phyloP scores from a whole-genome alignment of 805 yeast species.

The Candida sakaeoensis region DNA sequence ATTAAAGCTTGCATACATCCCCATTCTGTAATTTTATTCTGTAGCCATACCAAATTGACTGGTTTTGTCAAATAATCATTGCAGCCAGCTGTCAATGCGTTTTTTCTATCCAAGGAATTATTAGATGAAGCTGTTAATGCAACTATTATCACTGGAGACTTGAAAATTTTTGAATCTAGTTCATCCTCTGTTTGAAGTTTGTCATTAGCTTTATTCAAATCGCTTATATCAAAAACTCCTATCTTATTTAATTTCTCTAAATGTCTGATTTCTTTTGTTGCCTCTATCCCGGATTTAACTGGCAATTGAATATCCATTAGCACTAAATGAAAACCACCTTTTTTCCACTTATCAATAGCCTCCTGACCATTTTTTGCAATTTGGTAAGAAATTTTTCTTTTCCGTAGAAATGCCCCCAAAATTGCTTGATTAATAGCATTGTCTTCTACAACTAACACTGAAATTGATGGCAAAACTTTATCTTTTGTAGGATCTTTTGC shows the following conservation, averaged over 20 bases:
- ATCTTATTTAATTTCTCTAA: slow-evolving; percentile 77
- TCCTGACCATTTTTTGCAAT: slow-evolving; percentile 93
- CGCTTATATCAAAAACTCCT: slow-evolving; percentile 57
- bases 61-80: slow-evolving; percentile 96
- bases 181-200: slow-evolving; percentile 44
- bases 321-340: slow-evolving; percentile 91
- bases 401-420: slow-evolving; percentile 80
- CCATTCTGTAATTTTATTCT: slow-evolving; percentile 94
- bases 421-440: slow-evolving; percentile 91
- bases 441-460: slow-evolving; percentile 93
- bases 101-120: slow-evolving; percentile 76
- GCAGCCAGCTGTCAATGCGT: slow-evolving; percentile 95
- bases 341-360: slow-evolving; percentile 91
- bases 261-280: slow-evolving; percentile 85
- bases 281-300: slow-evolving; percentile 92
- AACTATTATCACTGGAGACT: slow-evolving; percentile 95
- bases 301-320: slow-evolving; percentile 98
- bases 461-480: slow-evolving; percentile 81
- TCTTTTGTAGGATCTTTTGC: slow-evolving; percentile 35
- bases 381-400: slow-evolving; percentile 77
- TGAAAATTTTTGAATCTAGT: slow-evolving; percentile 59
- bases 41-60: slow-evolving; percentile 89
- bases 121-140: slow-evolving; percentile 90
- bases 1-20: slow-evolving; percentile 98
- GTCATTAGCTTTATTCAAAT: slow-evolving; percentile 17